These are phyloP conservation scores for Jamesozyma lodderae DNA, from an alignment of 805 yeast species.

Conservation along the genomic window DNA sequence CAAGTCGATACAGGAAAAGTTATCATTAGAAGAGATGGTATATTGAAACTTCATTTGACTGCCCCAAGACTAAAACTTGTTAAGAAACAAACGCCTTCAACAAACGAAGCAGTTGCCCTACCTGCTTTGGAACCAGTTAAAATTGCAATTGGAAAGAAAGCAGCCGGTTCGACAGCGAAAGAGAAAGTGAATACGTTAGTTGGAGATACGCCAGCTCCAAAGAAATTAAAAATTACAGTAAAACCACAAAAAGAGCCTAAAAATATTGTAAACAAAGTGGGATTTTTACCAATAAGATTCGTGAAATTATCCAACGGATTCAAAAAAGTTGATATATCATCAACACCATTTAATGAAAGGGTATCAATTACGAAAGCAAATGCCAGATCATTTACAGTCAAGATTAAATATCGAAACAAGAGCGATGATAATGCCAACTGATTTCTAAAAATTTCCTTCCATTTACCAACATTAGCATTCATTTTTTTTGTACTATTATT, in stretches of 20 bases:
- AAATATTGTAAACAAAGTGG: conserved; percentile 18
- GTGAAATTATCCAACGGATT: conserved; percentile 33
- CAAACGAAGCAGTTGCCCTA: neutral
- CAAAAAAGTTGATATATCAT: conserved; percentile 34
- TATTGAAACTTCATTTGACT: conserved; percentile 23
- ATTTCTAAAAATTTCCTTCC: too few relatives aligned
- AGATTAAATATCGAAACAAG: conserved; percentile 9
- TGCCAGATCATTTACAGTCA: conserved; percentile 23
- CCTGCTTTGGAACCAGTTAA: neutral
- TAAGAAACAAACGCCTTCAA: conserved; percentile 5
- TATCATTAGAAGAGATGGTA: conserved; percentile 48
- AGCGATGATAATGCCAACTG: too few relatives aligned
- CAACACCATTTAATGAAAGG: conserved; percentile 33
- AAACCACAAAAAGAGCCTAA: conserved; percentile 12
- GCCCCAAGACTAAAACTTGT: conserved; percentile 15
- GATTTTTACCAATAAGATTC: conserved; percentile 32
- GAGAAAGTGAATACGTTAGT: neutral
- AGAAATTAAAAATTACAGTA: conserved; percentile 13
- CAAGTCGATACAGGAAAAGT: conserved; percentile 44
- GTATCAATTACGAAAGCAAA: conserved; percentile 25
- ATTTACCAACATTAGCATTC: too few relatives aligned
- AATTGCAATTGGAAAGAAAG: too few relatives aligned
- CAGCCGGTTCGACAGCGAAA: neutral
- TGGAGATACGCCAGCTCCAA: neutral
- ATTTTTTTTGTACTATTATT: too few relatives aligned